A percentile compares a stretch with the other conserved stretches of the same genome.
Conservation (phyloP, 148 eudicot species). For the Silene uniflora region DNA sequence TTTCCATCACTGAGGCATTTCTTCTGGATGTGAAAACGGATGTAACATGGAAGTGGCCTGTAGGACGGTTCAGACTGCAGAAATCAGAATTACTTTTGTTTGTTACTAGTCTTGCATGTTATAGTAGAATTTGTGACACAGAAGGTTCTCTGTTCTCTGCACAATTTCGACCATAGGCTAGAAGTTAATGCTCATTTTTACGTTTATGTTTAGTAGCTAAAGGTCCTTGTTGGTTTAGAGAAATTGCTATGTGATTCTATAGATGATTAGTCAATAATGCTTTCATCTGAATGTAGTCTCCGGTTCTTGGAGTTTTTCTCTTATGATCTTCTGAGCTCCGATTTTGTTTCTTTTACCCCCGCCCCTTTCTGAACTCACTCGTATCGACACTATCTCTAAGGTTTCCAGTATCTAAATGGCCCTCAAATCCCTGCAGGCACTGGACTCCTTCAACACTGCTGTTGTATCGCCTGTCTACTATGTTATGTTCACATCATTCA, state of each 20-base stretch:
- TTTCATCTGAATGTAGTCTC: background rate
- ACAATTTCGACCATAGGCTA: background rate
- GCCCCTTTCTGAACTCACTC: background rate
- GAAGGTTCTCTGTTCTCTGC: too few species aligned
- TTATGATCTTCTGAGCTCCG: background rate
- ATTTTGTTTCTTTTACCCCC: background rate
- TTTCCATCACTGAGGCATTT: too few species aligned
- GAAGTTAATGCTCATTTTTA: background rate
- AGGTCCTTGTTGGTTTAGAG: background rate
- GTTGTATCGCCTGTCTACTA: constrained; percentile 27
- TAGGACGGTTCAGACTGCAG: too few species aligned
- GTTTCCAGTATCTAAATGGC: background rate
- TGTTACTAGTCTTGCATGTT: too few species aligned
- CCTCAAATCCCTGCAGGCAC: constrained; percentile 52
- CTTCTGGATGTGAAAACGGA: too few species aligned
- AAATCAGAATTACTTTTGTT: too few species aligned
- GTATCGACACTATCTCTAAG: too few species aligned
- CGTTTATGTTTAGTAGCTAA: background rate
- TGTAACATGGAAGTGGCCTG: too few species aligned
- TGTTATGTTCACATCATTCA: constrained; percentile 77
- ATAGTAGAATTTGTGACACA: too few species aligned
- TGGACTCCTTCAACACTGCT: constrained; percentile 79
- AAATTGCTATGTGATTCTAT: background rate
- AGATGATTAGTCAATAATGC: background rate
- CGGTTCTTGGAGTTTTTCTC: background rate